These are phyloP conservation scores for Leishmania aethiopica DNA, from an alignment of 208 protist genomes.

Conservation along the genomic window DNA sequence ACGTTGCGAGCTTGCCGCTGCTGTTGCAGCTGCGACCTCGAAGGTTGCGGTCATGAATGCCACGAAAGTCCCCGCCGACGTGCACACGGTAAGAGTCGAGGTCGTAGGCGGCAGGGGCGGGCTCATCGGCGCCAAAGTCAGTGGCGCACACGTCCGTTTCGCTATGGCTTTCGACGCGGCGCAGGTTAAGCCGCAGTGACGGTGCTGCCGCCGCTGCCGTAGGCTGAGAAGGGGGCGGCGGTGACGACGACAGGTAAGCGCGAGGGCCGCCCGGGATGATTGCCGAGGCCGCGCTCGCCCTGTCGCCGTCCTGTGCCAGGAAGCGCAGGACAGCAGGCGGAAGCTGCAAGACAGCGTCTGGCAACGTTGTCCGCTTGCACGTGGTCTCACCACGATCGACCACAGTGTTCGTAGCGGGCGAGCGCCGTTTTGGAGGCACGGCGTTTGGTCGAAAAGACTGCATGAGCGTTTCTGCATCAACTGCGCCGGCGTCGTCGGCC, in stretches of 20 bases:
- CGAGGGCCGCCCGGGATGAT: neutral
- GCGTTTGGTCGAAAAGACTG: neutral
- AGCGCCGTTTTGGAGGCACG: neutral
- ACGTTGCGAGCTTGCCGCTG: neutral
- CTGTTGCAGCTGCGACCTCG: neutral
- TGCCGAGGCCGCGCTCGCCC: neutral
- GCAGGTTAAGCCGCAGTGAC: neutral
- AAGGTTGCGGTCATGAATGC: neutral
- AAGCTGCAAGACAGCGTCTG: neutral
- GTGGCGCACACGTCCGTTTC: neutral
- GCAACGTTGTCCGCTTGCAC: neutral
- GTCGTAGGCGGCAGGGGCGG: neutral
- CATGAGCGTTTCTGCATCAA: neutral
- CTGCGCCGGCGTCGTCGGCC: neutral
- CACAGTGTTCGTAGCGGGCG: neutral
- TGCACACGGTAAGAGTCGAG: neutral
- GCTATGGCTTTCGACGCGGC: neutral
- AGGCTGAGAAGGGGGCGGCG: neutral
- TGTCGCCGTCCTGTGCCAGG: neutral
- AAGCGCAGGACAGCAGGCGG: neutral
- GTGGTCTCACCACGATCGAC: neutral
- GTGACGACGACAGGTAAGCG: neutral
- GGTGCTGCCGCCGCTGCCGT: neutral
- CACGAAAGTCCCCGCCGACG: neutral
- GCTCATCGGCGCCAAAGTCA: neutral